Evolutionary conservation across 768 basidiomycete species (phyloP).

Genomic region (Russula dissimulans): DNA sequence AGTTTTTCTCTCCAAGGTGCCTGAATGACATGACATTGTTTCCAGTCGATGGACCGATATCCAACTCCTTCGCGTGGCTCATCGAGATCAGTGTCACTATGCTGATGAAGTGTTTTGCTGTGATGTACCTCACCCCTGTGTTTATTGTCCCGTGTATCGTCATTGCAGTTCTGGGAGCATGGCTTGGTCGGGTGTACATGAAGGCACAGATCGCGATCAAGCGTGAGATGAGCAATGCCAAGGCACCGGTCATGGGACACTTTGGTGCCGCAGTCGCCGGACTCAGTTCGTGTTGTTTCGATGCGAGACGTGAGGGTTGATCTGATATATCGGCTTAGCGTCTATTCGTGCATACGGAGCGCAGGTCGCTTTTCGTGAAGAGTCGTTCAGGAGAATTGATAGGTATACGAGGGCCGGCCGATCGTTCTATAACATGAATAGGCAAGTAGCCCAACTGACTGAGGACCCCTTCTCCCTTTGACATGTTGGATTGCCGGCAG

Average conservation of each 20-base stretch:
- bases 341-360: conserved; percentile 52
- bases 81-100: conserved; percentile 29
- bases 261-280: conserved; percentile 46
- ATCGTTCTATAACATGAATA: conserved; percentile 40
- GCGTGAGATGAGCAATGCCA: conserved; percentile 44
- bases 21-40: neutral
- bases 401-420: conserved; percentile 35
- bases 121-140: conserved; percentile 31
- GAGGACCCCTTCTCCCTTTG: neutral
- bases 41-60: conserved; percentile 30
- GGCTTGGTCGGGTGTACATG: conserved; percentile 43
- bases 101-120: conserved; percentile 30
- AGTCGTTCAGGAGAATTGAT: conserved; percentile 40
- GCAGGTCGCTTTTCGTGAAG: conserved; percentile 33
- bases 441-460: conserved; percentile 23
- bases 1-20: neutral
- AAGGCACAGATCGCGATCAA: conserved; percentile 48
- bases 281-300: conserved; percentile 26
- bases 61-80: conserved; percentile 22
- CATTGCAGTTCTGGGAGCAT: conserved; percentile 32
- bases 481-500: conserved; percentile 19
- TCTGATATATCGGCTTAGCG: conserved; percentile 16
- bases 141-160: conserved; percentile 33
- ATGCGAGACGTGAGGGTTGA: neutral
- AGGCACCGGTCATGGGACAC: conserved; percentile 40